phyloP scores from a whole-genome alignment of 1,284 basidiomycete genomes.

The Rhodotorula sp. region DNA sequence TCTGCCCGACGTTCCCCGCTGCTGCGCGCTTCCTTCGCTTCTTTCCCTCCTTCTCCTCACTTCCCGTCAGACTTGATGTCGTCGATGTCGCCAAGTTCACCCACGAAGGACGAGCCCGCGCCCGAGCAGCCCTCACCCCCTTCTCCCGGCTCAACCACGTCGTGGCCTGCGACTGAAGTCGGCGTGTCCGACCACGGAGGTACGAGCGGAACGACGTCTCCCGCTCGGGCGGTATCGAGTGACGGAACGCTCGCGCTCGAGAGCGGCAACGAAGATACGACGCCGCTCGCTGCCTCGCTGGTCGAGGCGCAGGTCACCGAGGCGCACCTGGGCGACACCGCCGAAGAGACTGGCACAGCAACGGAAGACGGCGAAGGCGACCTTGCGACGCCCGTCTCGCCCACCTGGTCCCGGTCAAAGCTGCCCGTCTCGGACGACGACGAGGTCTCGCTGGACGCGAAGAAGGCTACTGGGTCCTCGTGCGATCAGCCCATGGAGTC shows the following conservation, averaged over 20 bases:
- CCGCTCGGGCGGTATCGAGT: neutral
- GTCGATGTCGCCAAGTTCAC: too few species aligned
- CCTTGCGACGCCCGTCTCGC: neutral
- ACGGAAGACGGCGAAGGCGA: too few species aligned
- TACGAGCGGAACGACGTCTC: neutral
- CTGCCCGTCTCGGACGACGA: conserved; percentile 3
- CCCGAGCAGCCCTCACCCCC: neutral
- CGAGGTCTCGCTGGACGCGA: neutral
- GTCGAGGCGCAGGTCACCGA: neutral
- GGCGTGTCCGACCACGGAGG: neutral
- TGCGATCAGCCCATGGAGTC: neutral
- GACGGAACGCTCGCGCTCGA: too few species aligned
- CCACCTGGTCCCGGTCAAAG: conserved; percentile 3
- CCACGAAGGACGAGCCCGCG: neutral
- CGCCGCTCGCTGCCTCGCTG: neutral
- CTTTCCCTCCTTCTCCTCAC: neutral
- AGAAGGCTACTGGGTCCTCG: too few species aligned
- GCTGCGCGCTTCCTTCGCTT: neutral
- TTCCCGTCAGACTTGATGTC: neutral
- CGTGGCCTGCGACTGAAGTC: conserved; percentile 7
- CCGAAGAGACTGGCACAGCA: neutral
- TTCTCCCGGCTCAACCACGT: neutral
- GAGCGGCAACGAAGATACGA: neutral
- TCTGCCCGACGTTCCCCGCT: neutral
- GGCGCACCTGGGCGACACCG: neutral